Base-by-base conservation (phyloP, 1,139 yeast species). In the Hyphopichia khmerensis region DNA sequence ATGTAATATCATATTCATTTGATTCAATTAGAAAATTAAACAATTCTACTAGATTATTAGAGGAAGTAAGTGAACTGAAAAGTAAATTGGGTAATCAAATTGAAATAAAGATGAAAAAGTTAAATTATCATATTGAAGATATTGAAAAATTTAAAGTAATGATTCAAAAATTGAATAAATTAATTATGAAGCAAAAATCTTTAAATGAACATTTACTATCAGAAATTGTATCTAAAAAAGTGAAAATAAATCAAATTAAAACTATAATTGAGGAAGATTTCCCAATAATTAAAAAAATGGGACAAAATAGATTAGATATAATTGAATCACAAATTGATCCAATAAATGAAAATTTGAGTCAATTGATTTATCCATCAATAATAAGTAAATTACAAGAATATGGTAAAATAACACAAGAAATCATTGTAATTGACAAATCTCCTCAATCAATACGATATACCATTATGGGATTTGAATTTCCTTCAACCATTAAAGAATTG, bases 391-490 rank as follows among this genome's bases (percentile, higher is more conserved):
- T 70, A 9, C 57, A 51, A 17, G 38, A 43, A 2, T 41, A 48
- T 13, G 59, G 63, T 11, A 37, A 42, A 9, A 47, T 56, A 0
- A 40, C 70, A 8, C 55, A 50, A 27, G 61, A 65, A 24, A 53
- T 64, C 2, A 51, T 68, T 24, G 53, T 57, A 13, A 69, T 72
- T n/a, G 57, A 53, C 13, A 62, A 60, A 40, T 44, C 53, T 4
- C 51, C 53, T 23, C 50, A 54, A 34, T 43, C 63, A 5, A 52
- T 58, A 15, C 53, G 53, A n/a, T 65, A 69, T 45, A 52, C 58
- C 24, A 68, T 73, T 2, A 40, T 61, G 48, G 75, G 70, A 0
- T 48, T 70, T 3, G 70, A 68, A 41, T 68, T 72, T 40, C 77
- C 77, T 0, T 45, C 61, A 7, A 58, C 59, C 38, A 59, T 63